Percentiles rank a stretch among this genome's conserved stretches.
Evolutionary conservation across 768 basidiomycete species (phyloP).

Genomic region (Vararia minispora): DNA sequence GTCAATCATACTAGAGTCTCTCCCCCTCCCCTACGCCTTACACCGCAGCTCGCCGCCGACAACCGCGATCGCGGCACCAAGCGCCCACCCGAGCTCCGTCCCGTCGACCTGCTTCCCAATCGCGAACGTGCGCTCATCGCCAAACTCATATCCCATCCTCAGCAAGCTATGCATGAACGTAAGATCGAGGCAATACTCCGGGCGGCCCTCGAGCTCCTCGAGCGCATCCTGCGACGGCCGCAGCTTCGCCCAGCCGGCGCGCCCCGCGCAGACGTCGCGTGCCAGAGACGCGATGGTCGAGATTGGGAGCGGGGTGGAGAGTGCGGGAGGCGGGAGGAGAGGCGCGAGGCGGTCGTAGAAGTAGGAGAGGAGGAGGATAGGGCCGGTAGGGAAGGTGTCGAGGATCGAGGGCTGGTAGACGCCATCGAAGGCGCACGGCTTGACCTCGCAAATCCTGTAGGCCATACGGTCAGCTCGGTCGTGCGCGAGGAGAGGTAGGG

Average conservation of each 20-base stretch:
- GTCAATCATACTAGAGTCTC: too few relatives aligned
- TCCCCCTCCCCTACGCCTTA: conserved; percentile 27
- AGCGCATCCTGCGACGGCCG: conserved; percentile 42
- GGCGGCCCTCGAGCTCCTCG: conserved; percentile 66
- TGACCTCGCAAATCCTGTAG: conserved; percentile 68
- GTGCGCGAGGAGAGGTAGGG: background rate
- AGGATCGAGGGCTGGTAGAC: conserved; percentile 92
- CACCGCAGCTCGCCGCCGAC: conserved; percentile 53
- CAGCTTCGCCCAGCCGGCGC: conserved; percentile 38
- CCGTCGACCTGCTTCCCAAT: conserved; percentile 82
- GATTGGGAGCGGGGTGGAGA: conserved; percentile 23
- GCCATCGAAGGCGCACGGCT: conserved; percentile 95
- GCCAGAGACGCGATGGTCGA: conserved; percentile 57
- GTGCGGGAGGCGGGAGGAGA: conserved; percentile 35
- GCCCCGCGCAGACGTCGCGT: conserved; percentile 62
- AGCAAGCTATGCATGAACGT: conserved; percentile 91
- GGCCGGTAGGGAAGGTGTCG: conserved; percentile 79
- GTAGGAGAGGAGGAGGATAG: conserved; percentile 88
- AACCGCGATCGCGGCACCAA: conserved; percentile 77
- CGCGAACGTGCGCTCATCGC: conserved; percentile 48
- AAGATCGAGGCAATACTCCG: conserved; percentile 93
- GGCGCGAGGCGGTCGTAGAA: conserved; percentile 93
- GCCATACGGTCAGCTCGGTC: background rate
- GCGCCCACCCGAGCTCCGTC: conserved; percentile 90
- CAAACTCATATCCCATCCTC: conserved; percentile 85